phyloP scores from a whole-genome alignment of 2,329 filamentous ascomycete genomes.

The Drechslerella dactyloides region DNA sequence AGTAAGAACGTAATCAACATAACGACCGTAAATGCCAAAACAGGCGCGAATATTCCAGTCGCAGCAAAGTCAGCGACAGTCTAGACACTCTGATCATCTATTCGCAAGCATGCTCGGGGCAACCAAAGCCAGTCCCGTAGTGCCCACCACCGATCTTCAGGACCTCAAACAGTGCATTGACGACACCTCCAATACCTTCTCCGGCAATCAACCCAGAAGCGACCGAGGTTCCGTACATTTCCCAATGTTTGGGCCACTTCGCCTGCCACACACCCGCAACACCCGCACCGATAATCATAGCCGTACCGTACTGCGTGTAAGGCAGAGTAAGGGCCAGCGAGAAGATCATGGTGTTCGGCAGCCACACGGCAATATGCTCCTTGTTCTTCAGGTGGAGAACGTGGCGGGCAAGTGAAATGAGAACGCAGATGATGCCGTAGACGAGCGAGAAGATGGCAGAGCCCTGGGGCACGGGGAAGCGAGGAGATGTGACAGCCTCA shows the following conservation, averaged over 20 bases:
- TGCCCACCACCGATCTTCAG: constrained; percentile 45
- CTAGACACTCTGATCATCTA: constrained; percentile 3
- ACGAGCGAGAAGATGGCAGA: constrained; percentile 50
- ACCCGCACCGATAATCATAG: constrained; percentile 51
- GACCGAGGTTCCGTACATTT: constrained; percentile 50
- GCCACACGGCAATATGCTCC: constrained; percentile 57
- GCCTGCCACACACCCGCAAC: constrained; percentile 48
- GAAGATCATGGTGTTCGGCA: constrained; percentile 56
- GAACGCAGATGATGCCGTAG: constrained; percentile 54
- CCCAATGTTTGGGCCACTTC: constrained; percentile 39
- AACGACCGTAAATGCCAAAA: too few relatives aligned
- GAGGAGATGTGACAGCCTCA: constrained; percentile 50
- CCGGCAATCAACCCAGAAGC: constrained; percentile 52
- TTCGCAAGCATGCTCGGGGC: constrained; percentile 24
- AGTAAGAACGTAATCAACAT: too few relatives aligned
- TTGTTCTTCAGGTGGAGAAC: constrained; percentile 59
- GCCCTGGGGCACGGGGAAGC: constrained; percentile 50
- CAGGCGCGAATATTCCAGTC: too few relatives aligned
- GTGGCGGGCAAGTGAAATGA: constrained; percentile 66
- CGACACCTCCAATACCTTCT: constrained; percentile 52
- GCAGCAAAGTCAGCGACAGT: neutral
- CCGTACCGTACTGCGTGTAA: constrained; percentile 52
- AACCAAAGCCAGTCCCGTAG: constrained; percentile 39
- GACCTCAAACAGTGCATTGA: constrained; percentile 51
- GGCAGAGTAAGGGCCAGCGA: constrained; percentile 50